Base-by-base conservation (phyloP, 768 basidiomycete species). In the Leccinum pellstonianum region DNA sequence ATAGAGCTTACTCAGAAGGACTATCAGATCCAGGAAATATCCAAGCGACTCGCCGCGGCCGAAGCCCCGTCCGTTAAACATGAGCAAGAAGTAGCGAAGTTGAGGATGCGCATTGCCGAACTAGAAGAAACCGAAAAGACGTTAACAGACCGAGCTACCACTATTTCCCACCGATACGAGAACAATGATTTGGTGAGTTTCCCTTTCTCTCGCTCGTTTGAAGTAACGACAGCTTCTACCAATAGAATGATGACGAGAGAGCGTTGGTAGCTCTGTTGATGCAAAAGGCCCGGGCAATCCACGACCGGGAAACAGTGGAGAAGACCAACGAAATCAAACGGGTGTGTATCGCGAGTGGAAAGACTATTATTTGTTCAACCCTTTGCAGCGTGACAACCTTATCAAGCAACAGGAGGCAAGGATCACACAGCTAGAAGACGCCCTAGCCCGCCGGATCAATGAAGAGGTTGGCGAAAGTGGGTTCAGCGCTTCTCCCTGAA, bases 271-370 rank as follows among this genome's bases (percentile, higher is more conserved):
- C 77, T 54, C 70, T 74, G 52, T 63, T 87, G 31, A 75, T 82
- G 62, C 72, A 72, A 43, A 69, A 79, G 51, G 77, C 81, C 15
- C 76, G 80, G 54, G 75, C 77, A 11, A 69, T 80, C 21, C 79
- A 85, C 62, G 85, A 84, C 61, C 78, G 84, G 54, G 80, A 81
- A 17, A 72, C 80, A 38, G 77, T 85, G 31, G 76, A 74, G 25
- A 85, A 85, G 67, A 76, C 76, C 54, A 84, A 86, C 62, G 84
- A 86, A 56, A 76, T 87, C 29, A 80, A 79, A 59, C 76, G 80
- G 61, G 85, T 85, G 61, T 47, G 76, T 70, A 53, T 58, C 14
- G 51, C 35, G 49, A 62, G 55, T 47, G 55, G 56, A 55, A 31
- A 59, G 51, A 63, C 33, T 19, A 43, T 54, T 54, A 41, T 58